Evolutionary conservation across 2,329 filamentous ascomycete genomes (phyloP), one percentile per base, ranked within the genome.

Genomic region (Ceratocystis harringtonii): DNA sequence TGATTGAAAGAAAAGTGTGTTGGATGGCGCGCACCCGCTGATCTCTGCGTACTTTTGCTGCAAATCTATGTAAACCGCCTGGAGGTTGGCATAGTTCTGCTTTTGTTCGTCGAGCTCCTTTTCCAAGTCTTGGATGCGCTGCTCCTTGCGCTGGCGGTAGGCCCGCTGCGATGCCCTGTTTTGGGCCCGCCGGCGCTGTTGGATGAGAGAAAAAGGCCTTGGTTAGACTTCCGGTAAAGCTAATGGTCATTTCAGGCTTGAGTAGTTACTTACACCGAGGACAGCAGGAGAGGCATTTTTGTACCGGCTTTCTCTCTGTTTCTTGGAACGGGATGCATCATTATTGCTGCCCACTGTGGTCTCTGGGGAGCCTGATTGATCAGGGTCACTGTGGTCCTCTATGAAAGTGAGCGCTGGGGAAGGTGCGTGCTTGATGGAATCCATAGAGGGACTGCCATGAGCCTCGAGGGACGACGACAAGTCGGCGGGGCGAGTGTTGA

Each of bases 261-360:
- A 8, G 60, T 19, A 19, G 52, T 30, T 44, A 66, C 78, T 72
- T 75, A 80, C 79, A 66, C 76, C 78, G 65, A 80, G 72, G 12
- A 80, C 79, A 4, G 78, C 77, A 0, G 78, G 77, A 1, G 79
- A 77, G 0, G 79, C 79, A 65, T 81, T 80, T 70, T 80, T 80
- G 69, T 81, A 81, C 61, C 79, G 74, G 71, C 80, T 81, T 69
- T 80, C 78, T 1, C 79, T 75, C 70, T 79, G 80, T 65, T 78
- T 74, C 71, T 80, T 80, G 44, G 76, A 71, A 3, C 75, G 73
- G 0, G 75, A 71, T 1, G 45, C 17, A 28, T 55, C 30, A 1
- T 15, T 63, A 19, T 55, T 52, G 62, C n/a, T 15, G 48, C 32
- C 41, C 6, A n/a, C 32, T 63, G 17, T 25, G 17, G 48, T 41